Base-by-base conservation (phyloP, 805 yeast species). In the Wickerhamiella nectarea region DNA sequence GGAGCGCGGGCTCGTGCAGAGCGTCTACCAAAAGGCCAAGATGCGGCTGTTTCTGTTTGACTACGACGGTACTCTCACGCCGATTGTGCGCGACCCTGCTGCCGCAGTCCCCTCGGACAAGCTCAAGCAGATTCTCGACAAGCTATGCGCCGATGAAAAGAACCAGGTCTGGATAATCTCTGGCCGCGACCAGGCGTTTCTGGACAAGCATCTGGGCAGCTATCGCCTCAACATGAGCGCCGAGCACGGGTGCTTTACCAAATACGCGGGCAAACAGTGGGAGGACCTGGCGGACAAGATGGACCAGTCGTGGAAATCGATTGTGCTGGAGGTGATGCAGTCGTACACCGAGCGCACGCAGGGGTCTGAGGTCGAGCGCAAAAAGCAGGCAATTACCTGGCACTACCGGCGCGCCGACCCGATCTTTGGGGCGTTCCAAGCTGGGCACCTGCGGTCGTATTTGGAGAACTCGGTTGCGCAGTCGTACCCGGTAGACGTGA, bases 31-130 rank as follows among this genome's bases (percentile, higher is more conserved):
- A 38, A 51, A 59, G 18, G 75, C 95, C 0, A 49, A 72, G 26
- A 71, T 80, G 53, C 71, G 97, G 49, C 63, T 91, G 46, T 85
- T 91, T 54, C 61, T 91, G 53, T 87, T 91, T 63, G 99, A 91
- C 63, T 91, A 91, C 59, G 99, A 91, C 59, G 99, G 99, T 22
- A 91, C 99, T 1, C 68, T 91, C 52, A 85, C 98, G 0, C 97
- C 97, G 11, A 91, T 91, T 56, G 98, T 91, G 3, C 73, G 76
- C 33, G 97, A 91, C 54, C 99, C 99, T 1, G 85, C 89, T n/a
- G 96, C 97, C 0, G 98, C 98, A 0, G 81, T 91, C 34, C 98
- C 99, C 2, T 77, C 94, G 0, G 76, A 78, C 3, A 70, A 80
- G 51, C 67, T 91, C 36, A 68, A 74, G 43, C 61, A 67, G 7